Evolutionary conservation across 192 early-diverging fungal genomes (phyloP), one percentile per base, ranked within the genome.

Genomic region (Endogone sp.): DNA sequence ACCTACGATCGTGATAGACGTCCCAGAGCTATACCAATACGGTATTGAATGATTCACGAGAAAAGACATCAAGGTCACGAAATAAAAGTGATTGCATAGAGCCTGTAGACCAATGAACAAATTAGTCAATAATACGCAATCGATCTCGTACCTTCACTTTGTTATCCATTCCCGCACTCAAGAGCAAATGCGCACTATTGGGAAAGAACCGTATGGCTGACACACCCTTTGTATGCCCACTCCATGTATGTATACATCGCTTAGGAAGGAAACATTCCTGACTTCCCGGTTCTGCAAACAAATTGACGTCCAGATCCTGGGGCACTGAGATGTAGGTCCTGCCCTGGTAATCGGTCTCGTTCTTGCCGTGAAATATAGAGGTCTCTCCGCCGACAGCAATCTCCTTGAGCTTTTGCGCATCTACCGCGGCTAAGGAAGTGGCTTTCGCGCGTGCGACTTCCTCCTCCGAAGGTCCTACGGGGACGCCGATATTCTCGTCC

Each of bases 301-400:
- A 72, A 72, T 97, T 91, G 65, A 87, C 83, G 68, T 89, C 89
- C 63, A 95, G 75, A 79, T 97, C 96, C 55, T 81, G 80, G n/a
- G 98, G 98, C 0, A 94, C 89, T 71, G 94, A 92, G 92, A 99
- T 95, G 70, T 98, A 99, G 6, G 96, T 96, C 57, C 98, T 77
- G 25, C 96, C 96, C 69, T 93, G 84, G 81, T 98, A 98, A 79
- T 99, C 96, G 30, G 77, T 81, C 75, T 94, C 92, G 0, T 86
- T 66, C 74, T 89, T 89, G 30, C 94, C 95, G 72, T 99, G 96
- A 78, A 98, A 95, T 22, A 75, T 81, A 2, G 93, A 90, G 62
- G 80, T 91, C 77, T 99, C 98, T 4, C 80, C 76, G 61, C 85
- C 91, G 76, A 71, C 67, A 67, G 61, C 79, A 70, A 70, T 69